A percentile compares a stretch with the other conserved stretches of the same genome.
Evolutionary conservation across 306 rosid genomes (phyloP).

Genomic region (Cyclanthera cordifolia): DNA sequence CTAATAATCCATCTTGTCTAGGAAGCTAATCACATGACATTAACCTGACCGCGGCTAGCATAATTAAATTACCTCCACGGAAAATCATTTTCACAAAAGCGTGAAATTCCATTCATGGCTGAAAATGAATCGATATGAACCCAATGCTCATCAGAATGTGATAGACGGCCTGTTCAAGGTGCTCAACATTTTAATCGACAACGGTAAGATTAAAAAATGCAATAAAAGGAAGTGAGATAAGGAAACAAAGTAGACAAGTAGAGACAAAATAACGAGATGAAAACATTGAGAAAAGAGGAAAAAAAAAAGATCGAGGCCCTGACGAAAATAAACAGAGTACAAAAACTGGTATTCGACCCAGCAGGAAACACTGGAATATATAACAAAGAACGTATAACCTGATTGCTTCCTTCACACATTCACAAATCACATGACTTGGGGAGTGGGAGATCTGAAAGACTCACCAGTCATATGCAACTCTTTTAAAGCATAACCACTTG

Average conservation of each 20-base stretch:
- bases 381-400: background rate
- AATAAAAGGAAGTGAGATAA: background rate
- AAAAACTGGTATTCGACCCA: background rate
- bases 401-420: background rate
- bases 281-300: background rate
- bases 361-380: background rate
- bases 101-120: conserved; percentile 96
- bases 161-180: conserved; percentile 37
- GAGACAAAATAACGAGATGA: background rate
- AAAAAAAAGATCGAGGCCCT: background rate
- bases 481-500: conserved; percentile 80
- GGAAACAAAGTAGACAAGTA: background rate
- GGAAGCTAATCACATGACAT: background rate
- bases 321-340: background rate
- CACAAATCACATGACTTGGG: background rate
- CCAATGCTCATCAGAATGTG: conserved; percentile 40
- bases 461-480: conserved; percentile 53
- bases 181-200: background rate
- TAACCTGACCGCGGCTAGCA: conserved; percentile 13
- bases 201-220: background rate
- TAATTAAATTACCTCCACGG: conserved; percentile 79
- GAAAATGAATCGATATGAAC: conserved; percentile 92
- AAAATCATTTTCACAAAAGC: conserved; percentile 60
- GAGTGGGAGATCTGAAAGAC: conserved; percentile 12
- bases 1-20: background rate